phyloP scores from a whole-genome alignment of 108 stramenopile genomes.

The Cyclotella kingstonii region DNA sequence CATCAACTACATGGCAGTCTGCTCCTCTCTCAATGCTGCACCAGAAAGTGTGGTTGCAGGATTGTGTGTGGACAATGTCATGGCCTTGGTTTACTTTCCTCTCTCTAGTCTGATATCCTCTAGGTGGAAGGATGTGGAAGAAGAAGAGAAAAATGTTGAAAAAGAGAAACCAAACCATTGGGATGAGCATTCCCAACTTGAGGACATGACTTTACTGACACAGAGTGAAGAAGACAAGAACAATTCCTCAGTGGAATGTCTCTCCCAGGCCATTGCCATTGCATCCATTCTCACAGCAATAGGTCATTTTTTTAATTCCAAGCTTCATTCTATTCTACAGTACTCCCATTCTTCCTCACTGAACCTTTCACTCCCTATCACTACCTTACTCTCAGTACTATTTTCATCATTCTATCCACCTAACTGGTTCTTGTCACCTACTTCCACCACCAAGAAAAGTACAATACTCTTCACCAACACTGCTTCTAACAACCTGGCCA shows the following conservation, averaged over 20 bases:
- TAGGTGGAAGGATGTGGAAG: slow-evolving; percentile 51
- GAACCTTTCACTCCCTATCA: slow-evolving; percentile 53
- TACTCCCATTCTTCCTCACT: slow-evolving; percentile 24
- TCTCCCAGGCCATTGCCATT: slow-evolving; percentile 48
- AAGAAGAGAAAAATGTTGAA: neutral
- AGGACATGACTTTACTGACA: neutral
- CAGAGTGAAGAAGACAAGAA: neutral
- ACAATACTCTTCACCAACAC: neutral
- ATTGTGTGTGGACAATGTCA: slow-evolving; percentile 72
- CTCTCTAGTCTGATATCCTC: slow-evolving; percentile 54
- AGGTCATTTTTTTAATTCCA: slow-evolving; percentile 22
- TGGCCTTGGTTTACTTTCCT: slow-evolving; percentile 80
- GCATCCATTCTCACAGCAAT: slow-evolving; percentile 39
- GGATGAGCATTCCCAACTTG: neutral
- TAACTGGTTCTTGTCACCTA: slow-evolving; percentile 20
- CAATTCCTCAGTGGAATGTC: slow-evolving; percentile 27
- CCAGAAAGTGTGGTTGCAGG: slow-evolving; percentile 72
- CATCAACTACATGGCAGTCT: slow-evolving; percentile 82
- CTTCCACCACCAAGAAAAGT: slow-evolving; percentile 8
- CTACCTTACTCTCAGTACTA: slow-evolving; percentile 62
- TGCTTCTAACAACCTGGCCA: neutral
- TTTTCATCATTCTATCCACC: slow-evolving; percentile 51
- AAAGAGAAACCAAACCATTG: neutral
- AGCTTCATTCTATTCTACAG: slow-evolving; percentile 19
- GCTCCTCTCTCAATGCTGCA: slow-evolving; percentile 47